These are phyloP conservation scores for Pelargonium myrrhifolium DNA, from an alignment of 441 rosid species.

Conservation along the genomic window DNA sequence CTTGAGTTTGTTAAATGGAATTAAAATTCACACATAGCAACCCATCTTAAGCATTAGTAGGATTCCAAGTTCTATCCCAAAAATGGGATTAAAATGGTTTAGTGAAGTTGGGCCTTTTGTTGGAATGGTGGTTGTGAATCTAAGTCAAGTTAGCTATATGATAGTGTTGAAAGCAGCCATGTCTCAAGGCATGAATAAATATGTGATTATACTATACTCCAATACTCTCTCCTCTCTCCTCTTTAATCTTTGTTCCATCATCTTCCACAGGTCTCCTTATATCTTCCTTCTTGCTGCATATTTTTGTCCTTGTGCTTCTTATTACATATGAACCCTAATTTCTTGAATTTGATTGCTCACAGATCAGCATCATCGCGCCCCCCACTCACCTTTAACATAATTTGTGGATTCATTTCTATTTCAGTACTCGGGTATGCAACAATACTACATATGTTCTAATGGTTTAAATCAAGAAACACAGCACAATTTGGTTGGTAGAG, in stretches of 20 bases:
- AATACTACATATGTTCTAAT: too few relatives aligned
- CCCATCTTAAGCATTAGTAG: too few relatives aligned
- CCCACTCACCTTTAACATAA: not conserved
- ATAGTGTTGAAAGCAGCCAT: slow-evolving; percentile 37
- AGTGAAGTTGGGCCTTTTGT: not conserved
- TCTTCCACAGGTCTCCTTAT: slow-evolving; percentile 9
- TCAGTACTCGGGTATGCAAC: slow-evolving; percentile 18
- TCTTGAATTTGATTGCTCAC: not conserved
- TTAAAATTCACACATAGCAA: too few relatives aligned
- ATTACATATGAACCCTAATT: not conserved
- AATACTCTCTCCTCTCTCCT: slow-evolving; percentile 26
- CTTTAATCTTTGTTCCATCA: slow-evolving; percentile 26
- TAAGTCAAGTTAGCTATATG: not conserved
- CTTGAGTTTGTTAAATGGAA: too few relatives aligned
- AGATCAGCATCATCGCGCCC: not conserved
- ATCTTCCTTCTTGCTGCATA: not conserved
- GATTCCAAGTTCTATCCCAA: too few relatives aligned
- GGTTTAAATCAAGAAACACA: too few relatives aligned
- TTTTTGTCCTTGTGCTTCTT: too few relatives aligned
- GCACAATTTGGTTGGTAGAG: too few relatives aligned
- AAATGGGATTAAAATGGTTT: not conserved
- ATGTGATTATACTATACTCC: slow-evolving; percentile 26
- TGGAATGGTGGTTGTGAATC: not conserved
- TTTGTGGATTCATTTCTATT: not conserved
- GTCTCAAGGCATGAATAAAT: slow-evolving; percentile 33